Evolutionary conservation across 2,329 filamentous ascomycete species (phyloP), one percentile per base, ranked within the genome.

Genomic region (Penicillium freii): DNA sequence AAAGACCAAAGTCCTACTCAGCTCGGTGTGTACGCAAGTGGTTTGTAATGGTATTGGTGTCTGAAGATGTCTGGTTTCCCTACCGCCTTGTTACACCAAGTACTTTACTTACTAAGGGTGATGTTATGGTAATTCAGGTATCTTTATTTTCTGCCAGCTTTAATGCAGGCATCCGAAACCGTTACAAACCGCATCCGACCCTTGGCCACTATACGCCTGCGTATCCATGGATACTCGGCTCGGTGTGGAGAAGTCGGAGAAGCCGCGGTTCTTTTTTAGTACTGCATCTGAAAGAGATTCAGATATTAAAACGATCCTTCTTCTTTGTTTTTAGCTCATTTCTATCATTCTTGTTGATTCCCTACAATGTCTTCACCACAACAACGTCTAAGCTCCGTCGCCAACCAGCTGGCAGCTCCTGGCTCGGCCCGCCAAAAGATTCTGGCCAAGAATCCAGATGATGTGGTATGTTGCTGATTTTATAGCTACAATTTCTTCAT

Each of bases 311-410:
- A 54, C 54, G 39, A 23, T 17, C n/a, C 23, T 47, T 43, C 31
- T 34, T 29, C 29, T 31, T 27, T 43, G 38, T 49, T 27, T 54
- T 45, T 23, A 17, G 34, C 17, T 31, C 27, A 17, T 29, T 10
- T 23, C 19, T 27, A 19, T 31, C 29, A 21, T 51, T 29, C n/a
- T 25, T 42, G 3, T 13, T 9, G 2, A 19, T 19, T 11, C 43
- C 36, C 21, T 36, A 66, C 40, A 59, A 76, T 75, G 73, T 75
- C 76, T 69, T 67, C 73, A 51, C 54, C 72, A 53, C 71, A 76
- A 46, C 72, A 74, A 62, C 71, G 76, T 23, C 62, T 74, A 53
- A 76, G 68, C 34, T 76, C 76, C 13, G 76, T 79, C 60, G 64
- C 75, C 19, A 71, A 69, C 56, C 77, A 79, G 60, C 56, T 79